Base-by-base conservation (phyloP, 2,329 filamentous ascomycete genomes). In the Aspergillus unguis region DNA sequence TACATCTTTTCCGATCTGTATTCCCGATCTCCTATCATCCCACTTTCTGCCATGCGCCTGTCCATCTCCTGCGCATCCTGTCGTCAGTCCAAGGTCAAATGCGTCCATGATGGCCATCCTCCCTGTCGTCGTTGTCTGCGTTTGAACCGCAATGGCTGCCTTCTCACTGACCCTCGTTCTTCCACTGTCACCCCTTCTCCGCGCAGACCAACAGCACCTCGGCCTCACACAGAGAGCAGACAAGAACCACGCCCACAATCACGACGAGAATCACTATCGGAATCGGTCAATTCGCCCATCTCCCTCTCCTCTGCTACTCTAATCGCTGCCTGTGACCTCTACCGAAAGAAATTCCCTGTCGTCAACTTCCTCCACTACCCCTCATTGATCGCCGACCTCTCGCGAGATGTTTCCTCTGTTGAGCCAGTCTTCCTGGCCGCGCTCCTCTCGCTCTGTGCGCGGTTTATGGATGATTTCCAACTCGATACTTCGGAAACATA, bases 351-450 rank as follows among this genome's bases (percentile, higher is more conserved):
- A 44, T 71, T 71, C 36, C 68, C 68, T 6, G 63, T 71, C 6
- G 60, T 67, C 17, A 71, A 71, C 48, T 71, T 71, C 41, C 61
- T 71, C 4, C 68, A 71, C 37, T 71, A 71, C 43, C 68, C 68
- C 3, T 68, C 68, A 1, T 54, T 71, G 17, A 69, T 71, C 23
- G 62, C 66, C 0, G 67, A 71, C 31, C 54, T 71, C 5, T 71
- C 68, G 2, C 57, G 62, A 3, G 60, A 65, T 49, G 55, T 54
- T 5, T 53, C 63, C 2, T 58, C 65, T 2, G 65, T 71, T 11
- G 68, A 71, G 17, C 61, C 68, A 3, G 61, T 71, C 5, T 71
- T 71, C 25, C 54, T 71, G 23, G 66, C 68, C 2, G 62, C 68
- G 3, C 53, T 71, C 10, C 58, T 71, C 4, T 70, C 68, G 3